Base-by-base conservation (phyloP, 2,329 filamentous ascomycete species). In the Fusarium albidum region DNA sequence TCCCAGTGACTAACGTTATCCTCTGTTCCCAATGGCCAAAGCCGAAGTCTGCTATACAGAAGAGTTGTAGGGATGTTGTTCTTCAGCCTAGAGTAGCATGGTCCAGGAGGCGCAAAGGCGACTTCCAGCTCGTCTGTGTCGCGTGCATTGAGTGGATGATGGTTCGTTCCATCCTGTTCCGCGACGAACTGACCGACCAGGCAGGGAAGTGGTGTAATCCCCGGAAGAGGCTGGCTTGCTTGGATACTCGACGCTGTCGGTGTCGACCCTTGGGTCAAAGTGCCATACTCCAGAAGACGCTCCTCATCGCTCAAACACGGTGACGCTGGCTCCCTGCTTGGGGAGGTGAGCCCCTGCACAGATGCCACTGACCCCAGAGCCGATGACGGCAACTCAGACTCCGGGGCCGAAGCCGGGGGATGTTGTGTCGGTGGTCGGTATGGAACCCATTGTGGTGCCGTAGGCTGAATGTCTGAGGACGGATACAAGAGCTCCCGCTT, bases 11-110 rank as follows among this genome's bases (percentile, higher is more conserved):
- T 79, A 9, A 87, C 81, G 56, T 82, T 83, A 14, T 84, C 82
- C 3, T 79, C 78, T 0, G 84, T 89, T 2, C 81, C 83, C 6
- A 77, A 70, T 0, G 85, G 83, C 81, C 87, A 90, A 1, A 64
- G 55, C 8, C 72, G 66, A 4, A 81, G 67, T n/a, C 69, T 72
- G 51, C 71, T 78, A 40, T 70, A 67, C 72, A 81, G 73, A 17
- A 80, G 61, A 13, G 68, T 77, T 14, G 87, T 85, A 0, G 90
- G 88, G 4, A 93, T 87, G 66, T 94, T 94, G 33, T 89, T 91
- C 67, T 87, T 87, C 9, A 93, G 73, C 3, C 80, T 79, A 5
- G 69, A 71, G 52, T 81, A 72, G 81, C 82, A 75, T 79, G 91
- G 73, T 2, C 69, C 70, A 0, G 68, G 70, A 39, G 44, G 56